phyloP scores from a whole-genome alignment of 1,284 basidiomycete genomes.

The Agaricales sp. region DNA sequence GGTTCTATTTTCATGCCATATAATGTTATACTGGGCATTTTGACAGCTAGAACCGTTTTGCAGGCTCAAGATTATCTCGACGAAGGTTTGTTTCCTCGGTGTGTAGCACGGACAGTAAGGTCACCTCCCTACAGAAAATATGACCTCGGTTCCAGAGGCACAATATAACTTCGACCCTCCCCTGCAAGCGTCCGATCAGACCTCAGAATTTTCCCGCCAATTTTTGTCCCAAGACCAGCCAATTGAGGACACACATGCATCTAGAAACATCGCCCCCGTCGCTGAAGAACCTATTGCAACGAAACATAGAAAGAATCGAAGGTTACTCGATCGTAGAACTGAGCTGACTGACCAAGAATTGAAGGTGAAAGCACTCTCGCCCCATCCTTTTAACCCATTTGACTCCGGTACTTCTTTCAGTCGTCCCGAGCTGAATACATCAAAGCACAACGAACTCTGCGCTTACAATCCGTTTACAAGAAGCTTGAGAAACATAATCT shows the following conservation, averaged over 20 bases:
- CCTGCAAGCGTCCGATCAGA: slow-evolving; percentile 13
- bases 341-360: slow-evolving; percentile 74
- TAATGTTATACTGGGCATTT: neutral
- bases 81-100: neutral
- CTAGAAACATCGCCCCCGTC: slow-evolving; percentile 21
- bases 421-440: slow-evolving; percentile 57
- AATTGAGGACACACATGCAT: slow-evolving; percentile 13
- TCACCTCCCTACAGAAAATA: neutral
- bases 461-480: slow-evolving; percentile 40
- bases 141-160: neutral
- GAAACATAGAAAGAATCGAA: slow-evolving; percentile 29
- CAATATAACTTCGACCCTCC: neutral
- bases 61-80: neutral
- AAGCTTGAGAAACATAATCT: slow-evolving; percentile 44
- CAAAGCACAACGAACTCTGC: slow-evolving; percentile 44
- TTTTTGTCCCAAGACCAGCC: slow-evolving; percentile 28
- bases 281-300: slow-evolving; percentile 13
- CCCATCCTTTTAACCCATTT: neutral
- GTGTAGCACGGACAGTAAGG: neutral
- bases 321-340: slow-evolving; percentile 52
- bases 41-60: neutral
- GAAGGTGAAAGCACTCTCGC: slow-evolving; percentile 31
- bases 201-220: slow-evolving; percentile 26
- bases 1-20: neutral
- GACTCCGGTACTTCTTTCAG: slow-evolving; percentile 22